Evolutionary conservation across 768 basidiomycete species (phyloP).

Genomic region (Chlorophyllum brunneum): DNA sequence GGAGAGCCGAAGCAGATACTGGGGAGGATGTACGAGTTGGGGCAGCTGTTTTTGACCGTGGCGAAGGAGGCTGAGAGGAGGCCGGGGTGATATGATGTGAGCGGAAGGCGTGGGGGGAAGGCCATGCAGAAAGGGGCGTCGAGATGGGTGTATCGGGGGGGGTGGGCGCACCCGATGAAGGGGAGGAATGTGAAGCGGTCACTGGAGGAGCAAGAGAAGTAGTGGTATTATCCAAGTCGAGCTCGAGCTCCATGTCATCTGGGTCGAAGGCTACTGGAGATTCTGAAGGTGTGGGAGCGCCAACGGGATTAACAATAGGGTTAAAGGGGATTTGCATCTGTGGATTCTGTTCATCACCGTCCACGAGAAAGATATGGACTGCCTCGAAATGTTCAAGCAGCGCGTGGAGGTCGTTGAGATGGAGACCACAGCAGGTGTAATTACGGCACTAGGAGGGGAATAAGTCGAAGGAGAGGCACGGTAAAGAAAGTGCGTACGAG

Average conservation of each 20-base stretch:
- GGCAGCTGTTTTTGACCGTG: slow-evolving; percentile 40
- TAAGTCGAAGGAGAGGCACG: not conserved
- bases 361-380: slow-evolving; percentile 75
- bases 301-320: slow-evolving; percentile 30
- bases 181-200: slow-evolving; percentile 28
- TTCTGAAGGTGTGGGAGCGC: slow-evolving; percentile 25
- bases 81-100: slow-evolving; percentile 32
- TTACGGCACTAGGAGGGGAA: slow-evolving; percentile 61
- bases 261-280: slow-evolving; percentile 45
- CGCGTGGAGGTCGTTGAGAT: slow-evolving; percentile 49
- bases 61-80: slow-evolving; percentile 42
- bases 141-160: slow-evolving; percentile 53
- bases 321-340: slow-evolving; percentile 45
- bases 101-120: slow-evolving; percentile 30
- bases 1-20: slow-evolving; percentile 17
- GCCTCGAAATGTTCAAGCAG: slow-evolving; percentile 93
- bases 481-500: slow-evolving; percentile 42
- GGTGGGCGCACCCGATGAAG: slow-evolving; percentile 38
- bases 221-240: slow-evolving; percentile 43
- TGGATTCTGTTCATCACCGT: slow-evolving; percentile 27
- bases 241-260: slow-evolving; percentile 80
- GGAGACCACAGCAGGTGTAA: slow-evolving; percentile 86
- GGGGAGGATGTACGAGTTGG: slow-evolving; percentile 30
- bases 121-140: slow-evolving; percentile 40
- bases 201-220: not conserved